Percentiles rank a stretch among this genome's conserved stretches.
Conservation (phyloP, 352 stramenopile genomes). For the Phytopythium sindhum region DNA sequence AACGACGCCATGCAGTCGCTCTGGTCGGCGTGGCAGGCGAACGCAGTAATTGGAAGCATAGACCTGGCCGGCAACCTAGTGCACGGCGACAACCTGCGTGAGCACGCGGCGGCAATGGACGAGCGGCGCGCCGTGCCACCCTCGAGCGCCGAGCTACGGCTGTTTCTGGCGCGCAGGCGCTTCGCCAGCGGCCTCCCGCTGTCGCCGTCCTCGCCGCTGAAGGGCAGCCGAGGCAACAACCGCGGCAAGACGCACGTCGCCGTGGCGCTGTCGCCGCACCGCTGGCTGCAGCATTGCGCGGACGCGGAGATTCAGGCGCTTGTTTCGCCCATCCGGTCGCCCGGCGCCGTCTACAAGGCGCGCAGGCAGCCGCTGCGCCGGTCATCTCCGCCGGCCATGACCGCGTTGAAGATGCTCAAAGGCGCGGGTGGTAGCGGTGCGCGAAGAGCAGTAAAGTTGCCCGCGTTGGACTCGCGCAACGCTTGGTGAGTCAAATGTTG, state of each 20-base stretch:
- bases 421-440: background rate
- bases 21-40: constrained; percentile 29
- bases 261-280: constrained; percentile 39
- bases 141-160: constrained; percentile 32
- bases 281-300: constrained; percentile 33
- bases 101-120: constrained; percentile 18
- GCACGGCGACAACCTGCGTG: constrained; percentile 28
- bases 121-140: constrained; percentile 26
- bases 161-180: constrained; percentile 45
- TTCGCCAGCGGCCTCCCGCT: constrained; percentile 8
- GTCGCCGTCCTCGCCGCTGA: constrained; percentile 5
- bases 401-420: constrained; percentile 5
- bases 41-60: constrained; percentile 35
- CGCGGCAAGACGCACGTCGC: constrained; percentile 6
- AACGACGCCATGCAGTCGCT: constrained; percentile 42
- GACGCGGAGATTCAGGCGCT: background rate
- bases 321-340: constrained; percentile 13
- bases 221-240: constrained; percentile 6
- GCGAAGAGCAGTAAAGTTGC: constrained; percentile 1
- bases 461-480: background rate
- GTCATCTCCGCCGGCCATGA: background rate
- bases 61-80: constrained; percentile 62
- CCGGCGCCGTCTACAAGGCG: constrained; percentile 15
- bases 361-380: background rate
- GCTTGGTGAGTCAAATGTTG: background rate